Evolutionary conservation across 2,329 filamentous ascomycete species (phyloP), one percentile per base, ranked within the genome.

Genomic region (Endoconidiophora polonica): DNA sequence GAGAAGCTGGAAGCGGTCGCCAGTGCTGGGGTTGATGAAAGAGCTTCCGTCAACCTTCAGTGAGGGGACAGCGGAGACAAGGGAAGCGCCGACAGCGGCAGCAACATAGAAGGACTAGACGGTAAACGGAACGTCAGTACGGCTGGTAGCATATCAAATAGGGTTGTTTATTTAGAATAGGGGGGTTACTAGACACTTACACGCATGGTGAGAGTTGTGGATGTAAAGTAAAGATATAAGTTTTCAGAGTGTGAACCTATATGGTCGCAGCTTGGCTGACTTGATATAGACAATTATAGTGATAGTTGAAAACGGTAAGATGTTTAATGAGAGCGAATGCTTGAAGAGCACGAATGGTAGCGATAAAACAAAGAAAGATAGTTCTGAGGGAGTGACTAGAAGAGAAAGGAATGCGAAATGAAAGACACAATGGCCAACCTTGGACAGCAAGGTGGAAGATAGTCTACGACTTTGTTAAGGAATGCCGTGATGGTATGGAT

Each of bases 1-100:
- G 46, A 80, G 70, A 54, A 83, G 70, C 65, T 81, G 75, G 64
- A 81, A 81, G 54, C 71, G 72, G 58, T 76, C 68, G 54, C 75
- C 74, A 20, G 69, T 74, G 52, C 65, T 63, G 40, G 72, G 66
- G 63, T 80, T 77, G 62, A 81, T 68, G 53, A 82, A 79, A 59
- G 77, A 66, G 53, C 67, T 68, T 56, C 74, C 76, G 52, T 73
- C 59, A 54, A 79, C 68, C 53, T 70, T 68, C 47, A 82, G 69
- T 7, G 75, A 63, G 53, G 68, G 69, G 47, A 82, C 74, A 48
- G 78, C 78, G 48, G 68, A 65, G 46, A 69, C 73, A 39, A 72
- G 62, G 55, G 70, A 66, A 54, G 72, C 73, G 61, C 68, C 67
- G 47, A 76, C 63, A 57, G 72, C 72, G 61, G 73, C 60, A 57